These are phyloP conservation scores for Coprinopsis marcescibilis DNA, from an alignment of 768 basidiomycete species.

Conservation along the genomic window DNA sequence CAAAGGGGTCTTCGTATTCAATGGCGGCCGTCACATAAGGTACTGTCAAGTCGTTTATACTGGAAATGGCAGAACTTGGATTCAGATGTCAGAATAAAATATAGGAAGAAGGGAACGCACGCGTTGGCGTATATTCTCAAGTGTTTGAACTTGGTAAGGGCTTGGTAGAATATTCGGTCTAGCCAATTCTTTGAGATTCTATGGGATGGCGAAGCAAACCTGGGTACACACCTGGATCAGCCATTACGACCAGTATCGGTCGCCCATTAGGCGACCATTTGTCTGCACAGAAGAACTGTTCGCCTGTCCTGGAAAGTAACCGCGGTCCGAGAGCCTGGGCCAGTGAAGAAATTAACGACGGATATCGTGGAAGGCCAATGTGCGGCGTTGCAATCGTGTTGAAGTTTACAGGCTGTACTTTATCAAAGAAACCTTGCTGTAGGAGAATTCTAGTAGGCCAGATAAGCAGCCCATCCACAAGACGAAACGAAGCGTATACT, in stretches of 20 bases:
- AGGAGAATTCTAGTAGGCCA: constrained; percentile 45
- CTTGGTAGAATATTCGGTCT: constrained; percentile 76
- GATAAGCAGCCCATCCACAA: constrained; percentile 1
- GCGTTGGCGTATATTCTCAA: constrained; percentile 80
- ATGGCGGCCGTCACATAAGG: constrained; percentile 79
- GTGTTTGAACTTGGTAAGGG: constrained; percentile 57
- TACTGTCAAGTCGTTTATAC: constrained; percentile 73
- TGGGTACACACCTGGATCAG: constrained; percentile 59
- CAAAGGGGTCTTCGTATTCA: constrained; percentile 62
- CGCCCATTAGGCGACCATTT: constrained; percentile 64
- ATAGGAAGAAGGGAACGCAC: constrained; percentile 33
- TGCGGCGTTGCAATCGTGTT: constrained; percentile 82
- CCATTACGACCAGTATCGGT: constrained; percentile 70
- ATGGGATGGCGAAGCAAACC: background rate
- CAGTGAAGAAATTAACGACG: constrained; percentile 51
- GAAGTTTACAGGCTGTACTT: constrained; percentile 72
- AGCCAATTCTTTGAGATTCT: constrained; percentile 5
- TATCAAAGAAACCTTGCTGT: constrained; percentile 66
- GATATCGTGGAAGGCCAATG: constrained; percentile 64
- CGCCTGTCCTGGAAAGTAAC: constrained; percentile 72
- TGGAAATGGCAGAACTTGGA: constrained; percentile 20
- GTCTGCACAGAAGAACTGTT: constrained; percentile 72
- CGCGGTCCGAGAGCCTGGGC: constrained; percentile 55
- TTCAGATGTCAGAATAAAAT: background rate
- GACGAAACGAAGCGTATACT: constrained; percentile 4